Conservation (phyloP, 1,284 basidiomycete genomes). For the Trametes hirsuta region DNA sequence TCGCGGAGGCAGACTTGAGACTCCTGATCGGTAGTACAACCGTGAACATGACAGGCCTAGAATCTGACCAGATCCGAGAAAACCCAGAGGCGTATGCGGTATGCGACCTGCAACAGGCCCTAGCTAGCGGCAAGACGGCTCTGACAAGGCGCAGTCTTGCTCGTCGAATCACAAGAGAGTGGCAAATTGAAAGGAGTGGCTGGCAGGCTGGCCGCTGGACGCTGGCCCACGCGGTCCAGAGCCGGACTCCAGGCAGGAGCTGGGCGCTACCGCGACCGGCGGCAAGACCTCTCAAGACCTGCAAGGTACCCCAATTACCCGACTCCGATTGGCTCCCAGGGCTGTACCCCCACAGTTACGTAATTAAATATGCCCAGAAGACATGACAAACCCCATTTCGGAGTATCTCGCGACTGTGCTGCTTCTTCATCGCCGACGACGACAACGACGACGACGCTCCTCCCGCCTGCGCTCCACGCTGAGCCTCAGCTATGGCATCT, state of each 20-base stretch:
- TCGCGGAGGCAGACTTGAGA: no score
- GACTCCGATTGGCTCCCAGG: conserved; percentile 10
- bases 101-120: no score
- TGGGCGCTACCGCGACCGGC: background rate
- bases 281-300: background rate
- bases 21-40: background rate
- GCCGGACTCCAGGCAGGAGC: background rate
- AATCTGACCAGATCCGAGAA: background rate
- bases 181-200: no score
- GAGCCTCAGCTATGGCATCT: conserved; percentile 20
- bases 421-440: conserved; percentile 3
- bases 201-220: no score
- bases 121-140: no score
- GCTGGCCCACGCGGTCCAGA: no score
- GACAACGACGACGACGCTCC: background rate
- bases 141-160: no score
- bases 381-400: conserved; percentile 15
- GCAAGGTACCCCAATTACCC: background rate
- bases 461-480: background rate
- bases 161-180: no score
- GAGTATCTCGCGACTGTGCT: conserved; percentile 7
- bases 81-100: no score
- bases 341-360: conserved; percentile 18
- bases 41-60: background rate
- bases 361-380: conserved; percentile 9